Conservation (phyloP, 2,329 filamentous ascomycete species). For the Elsinoe perseae region DNA sequence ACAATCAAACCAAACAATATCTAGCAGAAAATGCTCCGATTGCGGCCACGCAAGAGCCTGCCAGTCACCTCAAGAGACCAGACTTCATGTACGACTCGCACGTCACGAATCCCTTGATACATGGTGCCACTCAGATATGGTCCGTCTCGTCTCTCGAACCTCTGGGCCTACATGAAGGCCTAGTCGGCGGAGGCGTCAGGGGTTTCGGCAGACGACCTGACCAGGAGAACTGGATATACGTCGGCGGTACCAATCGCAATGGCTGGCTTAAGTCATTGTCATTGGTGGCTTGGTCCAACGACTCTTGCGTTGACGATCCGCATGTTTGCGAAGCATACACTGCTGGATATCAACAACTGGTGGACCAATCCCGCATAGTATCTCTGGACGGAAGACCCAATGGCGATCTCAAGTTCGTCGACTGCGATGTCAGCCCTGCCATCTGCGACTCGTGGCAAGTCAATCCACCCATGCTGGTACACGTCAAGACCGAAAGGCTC, state of each 20-base stretch:
- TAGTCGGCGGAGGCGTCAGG: not conserved
- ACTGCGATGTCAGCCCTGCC: slow-evolving; percentile 8
- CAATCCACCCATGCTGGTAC: slow-evolving; percentile 6
- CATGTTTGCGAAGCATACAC: slow-evolving; percentile 3
- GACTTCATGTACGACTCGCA: not conserved
- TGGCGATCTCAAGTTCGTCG: not conserved
- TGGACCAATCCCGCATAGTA: not conserved
- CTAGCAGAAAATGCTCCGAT: not conserved
- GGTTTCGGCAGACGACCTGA: not conserved
- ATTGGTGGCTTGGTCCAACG: not conserved
- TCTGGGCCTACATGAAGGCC: not conserved
- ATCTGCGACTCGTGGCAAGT: slow-evolving; percentile 6
- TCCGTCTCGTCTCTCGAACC: not conserved
- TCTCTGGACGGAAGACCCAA: not conserved
- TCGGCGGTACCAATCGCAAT: slow-evolving; percentile 10
- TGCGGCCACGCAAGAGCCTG: too few relatives aligned
- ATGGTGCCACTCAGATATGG: slow-evolving; percentile 2
- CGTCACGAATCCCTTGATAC: slow-evolving; percentile 6
- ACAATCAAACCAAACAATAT: not conserved
- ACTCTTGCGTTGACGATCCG: slow-evolving; percentile 8
- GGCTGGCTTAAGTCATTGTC: not conserved
- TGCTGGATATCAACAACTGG: not conserved
- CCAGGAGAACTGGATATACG: slow-evolving; percentile 1
- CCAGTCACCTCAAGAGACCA: not conserved
- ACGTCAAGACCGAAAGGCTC: slow-evolving; percentile 1